A percentile compares a stretch with the other conserved stretches of the same genome.
Conservation (phyloP, 176 grass and related monocot genomes). For the Eremochloa ophiuroides region DNA sequence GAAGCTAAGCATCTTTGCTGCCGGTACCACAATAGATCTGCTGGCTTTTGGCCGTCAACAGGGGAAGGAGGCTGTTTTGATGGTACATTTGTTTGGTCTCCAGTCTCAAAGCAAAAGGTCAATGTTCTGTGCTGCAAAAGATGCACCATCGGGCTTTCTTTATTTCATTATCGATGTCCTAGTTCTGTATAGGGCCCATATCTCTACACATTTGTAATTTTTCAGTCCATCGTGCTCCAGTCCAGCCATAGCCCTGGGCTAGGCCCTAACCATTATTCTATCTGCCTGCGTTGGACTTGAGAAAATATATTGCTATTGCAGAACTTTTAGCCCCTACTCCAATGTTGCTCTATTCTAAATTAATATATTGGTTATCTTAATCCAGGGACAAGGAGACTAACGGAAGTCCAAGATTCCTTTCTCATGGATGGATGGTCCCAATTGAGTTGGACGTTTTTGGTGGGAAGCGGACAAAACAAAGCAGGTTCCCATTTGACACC, state of each 20-base stretch:
- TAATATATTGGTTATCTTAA: conserved; percentile 40
- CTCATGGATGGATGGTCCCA: conserved; percentile 30
- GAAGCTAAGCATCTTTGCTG: conserved; percentile 25
- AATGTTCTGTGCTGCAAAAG: conserved; percentile 28
- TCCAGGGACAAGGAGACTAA: conserved; percentile 36
- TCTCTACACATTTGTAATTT: conserved; percentile 26
- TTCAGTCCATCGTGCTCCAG: conserved; percentile 11
- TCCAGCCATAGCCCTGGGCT: conserved; percentile 31
- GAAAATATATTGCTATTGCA: conserved; percentile 29
- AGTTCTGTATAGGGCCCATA: conserved; percentile 17
- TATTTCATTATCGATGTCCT: conserved; percentile 27
- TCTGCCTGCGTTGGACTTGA: conserved; percentile 34
- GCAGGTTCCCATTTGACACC: conserved; percentile 38
- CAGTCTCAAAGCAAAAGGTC: conserved; percentile 26
- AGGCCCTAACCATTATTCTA: conserved; percentile 30
- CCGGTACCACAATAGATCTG: conserved; percentile 25
- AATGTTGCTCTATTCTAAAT: conserved; percentile 45
- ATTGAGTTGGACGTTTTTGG: conserved; percentile 38
- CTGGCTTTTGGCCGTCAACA: conserved; percentile 39
- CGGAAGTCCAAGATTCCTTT: conserved; percentile 71
- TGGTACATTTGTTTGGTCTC: conserved; percentile 18
- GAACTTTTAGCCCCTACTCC: conserved; percentile 38
- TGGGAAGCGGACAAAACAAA: conserved; percentile 55
- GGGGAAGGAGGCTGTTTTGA: conserved; percentile 16
- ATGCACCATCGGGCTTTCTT: conserved; percentile 9